Evolutionary conservation across 2,329 filamentous ascomycete genomes (phyloP).

Genomic region (Cercospora janseana): DNA sequence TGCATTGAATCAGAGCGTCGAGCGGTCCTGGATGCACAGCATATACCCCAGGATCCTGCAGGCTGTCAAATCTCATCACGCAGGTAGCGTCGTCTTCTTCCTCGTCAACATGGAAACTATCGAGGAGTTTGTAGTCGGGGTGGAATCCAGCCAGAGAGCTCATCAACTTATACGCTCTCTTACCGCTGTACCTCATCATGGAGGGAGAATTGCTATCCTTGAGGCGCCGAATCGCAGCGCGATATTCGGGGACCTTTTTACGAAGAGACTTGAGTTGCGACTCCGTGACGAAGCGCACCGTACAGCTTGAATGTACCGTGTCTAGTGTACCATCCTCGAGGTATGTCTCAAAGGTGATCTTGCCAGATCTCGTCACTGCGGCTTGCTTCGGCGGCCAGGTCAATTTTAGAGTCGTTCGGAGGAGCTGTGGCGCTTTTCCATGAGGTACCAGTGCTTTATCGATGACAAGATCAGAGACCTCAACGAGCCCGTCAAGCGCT

Average conservation of each 20-base stretch:
- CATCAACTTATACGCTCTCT: constrained; percentile 15
- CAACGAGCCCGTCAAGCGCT: constrained; percentile 3
- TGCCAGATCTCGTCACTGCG: not conserved
- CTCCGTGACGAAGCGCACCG: constrained; percentile 5
- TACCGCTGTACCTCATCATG: constrained; percentile 4
- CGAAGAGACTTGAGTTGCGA: not conserved
- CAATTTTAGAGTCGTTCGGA: not conserved
- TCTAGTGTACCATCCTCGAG: constrained; percentile 1
- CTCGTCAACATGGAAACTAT: constrained; percentile 2
- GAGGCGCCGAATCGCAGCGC: not conserved
- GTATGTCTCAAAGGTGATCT: not conserved
- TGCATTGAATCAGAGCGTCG: constrained; percentile 41
- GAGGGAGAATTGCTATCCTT: no score
- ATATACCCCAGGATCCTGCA: not conserved
- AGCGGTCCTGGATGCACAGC: constrained; percentile 31
- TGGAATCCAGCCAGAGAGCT: constrained; percentile 12
- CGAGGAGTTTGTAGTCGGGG: constrained; percentile 9
- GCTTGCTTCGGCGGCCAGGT: not conserved
- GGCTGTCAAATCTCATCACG: not conserved
- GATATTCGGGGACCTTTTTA: not conserved
- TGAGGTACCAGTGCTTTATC: constrained; percentile 1
- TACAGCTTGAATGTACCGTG: constrained; percentile 12
- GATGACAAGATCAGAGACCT: constrained; percentile 12
- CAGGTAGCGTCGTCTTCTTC: constrained; percentile 5
- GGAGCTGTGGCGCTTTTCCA: not conserved